phyloP scores from a whole-genome alignment of 1,284 basidiomycete species.

The Malassezia sympodialis region DNA sequence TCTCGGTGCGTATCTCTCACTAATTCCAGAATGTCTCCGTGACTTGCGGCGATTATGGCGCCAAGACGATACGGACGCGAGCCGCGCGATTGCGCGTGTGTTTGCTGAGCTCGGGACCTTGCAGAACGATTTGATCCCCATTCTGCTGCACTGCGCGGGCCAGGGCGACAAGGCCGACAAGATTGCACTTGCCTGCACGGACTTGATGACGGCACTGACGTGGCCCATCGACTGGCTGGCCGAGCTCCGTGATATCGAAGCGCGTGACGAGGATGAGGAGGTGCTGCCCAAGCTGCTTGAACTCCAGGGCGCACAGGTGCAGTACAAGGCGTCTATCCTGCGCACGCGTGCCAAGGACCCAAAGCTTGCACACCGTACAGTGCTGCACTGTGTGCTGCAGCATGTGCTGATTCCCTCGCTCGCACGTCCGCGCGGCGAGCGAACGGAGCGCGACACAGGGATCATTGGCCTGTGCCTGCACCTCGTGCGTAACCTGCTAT shows the following conservation, averaged over 20 bases:
- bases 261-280: constrained; percentile 31
- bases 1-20: constrained; percentile 18
- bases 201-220: constrained; percentile 45
- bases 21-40: constrained; percentile 26
- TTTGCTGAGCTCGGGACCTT: constrained; percentile 41
- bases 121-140: constrained; percentile 41
- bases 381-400: constrained; percentile 33
- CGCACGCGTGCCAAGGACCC: constrained; percentile 23
- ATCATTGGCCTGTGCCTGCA: constrained; percentile 45
- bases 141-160: constrained; percentile 40
- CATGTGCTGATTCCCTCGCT: constrained; percentile 39
- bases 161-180: constrained; percentile 27
- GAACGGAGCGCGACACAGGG: constrained; percentile 36
- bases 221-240: constrained; percentile 44
- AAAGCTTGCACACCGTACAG: constrained; percentile 22
- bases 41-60: constrained; percentile 43
- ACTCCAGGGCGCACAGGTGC: constrained; percentile 29
- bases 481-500: constrained; percentile 45
- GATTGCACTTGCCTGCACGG: constrained; percentile 44
- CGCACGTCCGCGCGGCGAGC: constrained; percentile 30
- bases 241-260: constrained; percentile 34
- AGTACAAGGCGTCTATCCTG: constrained; percentile 44
- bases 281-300: constrained; percentile 25
- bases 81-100: constrained; percentile 37
- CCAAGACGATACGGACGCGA: constrained; percentile 39